Evolutionary conservation across 345 rosid species (phyloP).

Genomic region (Brassica rapa): DNA sequence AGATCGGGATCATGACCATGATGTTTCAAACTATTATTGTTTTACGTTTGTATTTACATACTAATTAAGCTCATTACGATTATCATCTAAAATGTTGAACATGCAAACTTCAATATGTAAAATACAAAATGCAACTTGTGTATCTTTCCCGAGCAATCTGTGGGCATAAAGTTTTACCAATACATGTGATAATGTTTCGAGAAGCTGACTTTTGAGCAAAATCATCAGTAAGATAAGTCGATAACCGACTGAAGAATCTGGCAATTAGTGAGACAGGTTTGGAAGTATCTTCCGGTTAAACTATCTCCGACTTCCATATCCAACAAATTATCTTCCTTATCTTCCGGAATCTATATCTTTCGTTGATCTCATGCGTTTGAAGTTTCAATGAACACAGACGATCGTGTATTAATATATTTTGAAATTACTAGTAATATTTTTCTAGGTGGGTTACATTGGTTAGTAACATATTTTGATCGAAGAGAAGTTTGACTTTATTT

Average conservation of each 20-base stretch:
- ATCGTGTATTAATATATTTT: background rate
- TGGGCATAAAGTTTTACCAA: slow-evolving; percentile 11
- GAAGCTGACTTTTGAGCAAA: slow-evolving; percentile 25
- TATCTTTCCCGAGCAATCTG: background rate
- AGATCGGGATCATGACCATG: slow-evolving; percentile 8
- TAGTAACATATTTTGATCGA: background rate
- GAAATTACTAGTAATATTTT: no score
- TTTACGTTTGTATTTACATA: background rate
- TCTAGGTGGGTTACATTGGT: no score
- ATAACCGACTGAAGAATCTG: slow-evolving; percentile 18
- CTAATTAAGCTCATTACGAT: background rate
- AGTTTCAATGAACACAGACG: slow-evolving; percentile 19
- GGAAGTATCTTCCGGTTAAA: slow-evolving; percentile 30
- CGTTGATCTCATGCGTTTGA: slow-evolving; percentile 33
- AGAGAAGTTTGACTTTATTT: background rate
- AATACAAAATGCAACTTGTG: background rate
- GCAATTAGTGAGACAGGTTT: slow-evolving; percentile 33
- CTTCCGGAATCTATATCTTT: slow-evolving; percentile 15
- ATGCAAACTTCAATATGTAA: background rate
- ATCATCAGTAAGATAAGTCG: slow-evolving; percentile 23
- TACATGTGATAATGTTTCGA: slow-evolving; percentile 8
- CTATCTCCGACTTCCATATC: slow-evolving; percentile 18
- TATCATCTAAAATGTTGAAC: slow-evolving; percentile 14
- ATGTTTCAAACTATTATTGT: slow-evolving; percentile 5
- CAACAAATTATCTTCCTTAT: slow-evolving; percentile 15